Conservation (phyloP, 495 filamentous ascomycete species). For the Neurospora sublineolata region DNA sequence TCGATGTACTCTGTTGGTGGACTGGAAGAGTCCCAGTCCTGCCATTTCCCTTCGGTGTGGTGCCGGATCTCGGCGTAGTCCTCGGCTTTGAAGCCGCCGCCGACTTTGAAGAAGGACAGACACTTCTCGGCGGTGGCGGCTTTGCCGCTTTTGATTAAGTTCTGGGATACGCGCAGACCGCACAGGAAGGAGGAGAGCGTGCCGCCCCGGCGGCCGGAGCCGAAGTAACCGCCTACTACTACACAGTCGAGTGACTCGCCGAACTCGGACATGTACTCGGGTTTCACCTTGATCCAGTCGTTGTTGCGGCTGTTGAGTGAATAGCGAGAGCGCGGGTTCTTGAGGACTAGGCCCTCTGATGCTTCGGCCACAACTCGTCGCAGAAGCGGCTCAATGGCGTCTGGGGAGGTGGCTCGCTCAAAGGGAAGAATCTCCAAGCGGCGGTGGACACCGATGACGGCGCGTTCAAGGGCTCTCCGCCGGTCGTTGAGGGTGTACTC, state of each 20-base stretch:
- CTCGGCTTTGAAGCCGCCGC: constrained; percentile 75
- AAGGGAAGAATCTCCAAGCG: constrained; percentile 79
- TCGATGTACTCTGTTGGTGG: constrained; percentile 75
- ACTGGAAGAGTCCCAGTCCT: constrained; percentile 65
- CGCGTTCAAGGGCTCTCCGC: constrained; percentile 57
- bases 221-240: constrained; percentile 88
- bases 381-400: constrained; percentile 65
- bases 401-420: constrained; percentile 48
- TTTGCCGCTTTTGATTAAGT: constrained; percentile 40
- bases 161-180: constrained; percentile 65
- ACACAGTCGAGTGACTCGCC: constrained; percentile 86
- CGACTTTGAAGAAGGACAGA: constrained; percentile 91
- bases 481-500: constrained; percentile 76
- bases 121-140: constrained; percentile 57
- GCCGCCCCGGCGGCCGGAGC: constrained; percentile 74
- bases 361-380: constrained; percentile 77
- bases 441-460: constrained; percentile 52
- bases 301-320: constrained; percentile 84
- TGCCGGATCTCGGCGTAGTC: constrained; percentile 78
- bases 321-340: constrained; percentile 83
- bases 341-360: constrained; percentile 85
- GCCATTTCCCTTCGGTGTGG: constrained; percentile 84
- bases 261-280: constrained; percentile 96
- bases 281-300: constrained; percentile 98
- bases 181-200: constrained; percentile 77